Conservation (phyloP, 2,329 filamentous ascomycete genomes). For the Grosmannia clavigera region DNA sequence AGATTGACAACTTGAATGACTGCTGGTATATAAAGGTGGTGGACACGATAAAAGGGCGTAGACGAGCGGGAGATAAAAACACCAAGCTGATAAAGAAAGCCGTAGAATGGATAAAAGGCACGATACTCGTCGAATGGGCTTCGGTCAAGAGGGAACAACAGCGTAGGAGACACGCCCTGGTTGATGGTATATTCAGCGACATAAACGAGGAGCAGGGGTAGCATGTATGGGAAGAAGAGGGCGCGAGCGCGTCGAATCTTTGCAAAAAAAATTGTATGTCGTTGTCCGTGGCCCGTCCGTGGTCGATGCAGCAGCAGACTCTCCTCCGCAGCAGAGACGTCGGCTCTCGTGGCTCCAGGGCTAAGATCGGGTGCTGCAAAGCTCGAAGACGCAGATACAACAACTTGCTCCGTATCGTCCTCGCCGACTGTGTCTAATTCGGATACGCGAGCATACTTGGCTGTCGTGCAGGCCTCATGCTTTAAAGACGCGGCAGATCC, state of each 20-base stretch:
- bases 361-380: background rate
- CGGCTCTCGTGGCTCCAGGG: constrained; percentile 23
- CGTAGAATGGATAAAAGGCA: constrained; percentile 89
- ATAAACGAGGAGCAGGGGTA: constrained; percentile 84
- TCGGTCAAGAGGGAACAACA: constrained; percentile 67
- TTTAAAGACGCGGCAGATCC: background rate
- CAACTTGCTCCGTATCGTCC: constrained; percentile 22
- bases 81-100: constrained; percentile 86
- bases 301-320: background rate
- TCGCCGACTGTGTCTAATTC: background rate
- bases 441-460: background rate
- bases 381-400: constrained; percentile 18
- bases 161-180: constrained; percentile 79
- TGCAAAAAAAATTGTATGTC: constrained; percentile 21
- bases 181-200: constrained; percentile 97
- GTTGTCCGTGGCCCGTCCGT: no score
- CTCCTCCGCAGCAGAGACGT: constrained; percentile 19
- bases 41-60: constrained; percentile 74
- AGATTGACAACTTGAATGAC: constrained; percentile 75
- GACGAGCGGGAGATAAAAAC: constrained; percentile 92
- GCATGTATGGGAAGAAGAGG: constrained; percentile 73
- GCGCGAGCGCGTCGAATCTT: constrained; percentile 53
- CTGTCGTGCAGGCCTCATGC: background rate
- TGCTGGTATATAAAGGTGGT: constrained; percentile 68
- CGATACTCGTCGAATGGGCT: constrained; percentile 74